Base-by-base conservation (phyloP, 2,329 filamentous ascomycete genomes). In the Esteya vermicola region DNA sequence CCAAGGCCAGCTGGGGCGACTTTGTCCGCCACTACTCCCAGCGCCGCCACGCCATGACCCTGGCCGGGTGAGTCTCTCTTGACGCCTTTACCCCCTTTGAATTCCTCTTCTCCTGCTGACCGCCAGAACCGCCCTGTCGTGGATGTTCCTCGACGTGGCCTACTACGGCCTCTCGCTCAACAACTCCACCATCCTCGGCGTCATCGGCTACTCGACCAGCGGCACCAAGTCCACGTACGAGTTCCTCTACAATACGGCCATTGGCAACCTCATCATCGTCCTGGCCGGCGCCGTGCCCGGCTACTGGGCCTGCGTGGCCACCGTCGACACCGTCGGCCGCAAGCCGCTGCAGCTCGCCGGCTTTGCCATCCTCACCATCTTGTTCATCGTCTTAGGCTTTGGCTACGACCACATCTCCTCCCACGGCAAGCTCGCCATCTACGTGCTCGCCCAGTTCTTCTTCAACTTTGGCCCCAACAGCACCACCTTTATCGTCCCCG, bases 231-330 rank as follows among this genome's bases (percentile, higher is more conserved):
- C 69, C 46, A 72, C 82, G 23, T 86, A 86, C 61, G 57, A 83
- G 48, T 68, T 67, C 54, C 68, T 85, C 45, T 78, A 76, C 64
- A 83, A 82, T 59, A 84, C 76, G 8, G 80, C 82, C 37, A 70
- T 85, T 18, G 83, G 83, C 9, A 86, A 89, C 61, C 61, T 88
- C 50, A 84, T 88, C 48, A 70, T 88, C 38, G 77, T 86, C 49
- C 75, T 81, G 43, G 82, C 83, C 4, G 83, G 82, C 42, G 79
- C 83, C 36, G 81, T 88, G 13, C 83, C 83, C 0, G 83, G 83
- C 13, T 88, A 88, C n/a, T 88, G 82, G 82, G 71, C 85, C 14
- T 83, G 81, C 0, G 81, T 86, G 6, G 75, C 75, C 32, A 57
- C 56, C 21, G 51, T 85, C 42, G 82, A 89, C 58, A 81, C 70